Conservation (phyloP, 768 basidiomycete genomes). For the Naematelia encephala region DNA sequence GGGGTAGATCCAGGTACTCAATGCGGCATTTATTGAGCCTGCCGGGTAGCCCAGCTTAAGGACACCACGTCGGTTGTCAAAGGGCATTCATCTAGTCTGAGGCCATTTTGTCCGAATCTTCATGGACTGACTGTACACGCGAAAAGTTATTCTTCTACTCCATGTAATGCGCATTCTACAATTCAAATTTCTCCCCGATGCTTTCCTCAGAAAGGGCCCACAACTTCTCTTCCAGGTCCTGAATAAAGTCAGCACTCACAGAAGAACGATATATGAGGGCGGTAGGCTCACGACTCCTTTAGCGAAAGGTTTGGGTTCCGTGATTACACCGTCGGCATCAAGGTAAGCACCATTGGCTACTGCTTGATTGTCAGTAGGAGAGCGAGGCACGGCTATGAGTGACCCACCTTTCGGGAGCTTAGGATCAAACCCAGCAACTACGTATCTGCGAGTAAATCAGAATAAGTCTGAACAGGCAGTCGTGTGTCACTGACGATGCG, state of each 20-base stretch:
- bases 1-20: no score
- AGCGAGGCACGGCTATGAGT: not conserved
- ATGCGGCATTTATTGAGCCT: no score
- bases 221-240: slow-evolving; percentile 17
- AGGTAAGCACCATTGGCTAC: not conserved
- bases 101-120: no score
- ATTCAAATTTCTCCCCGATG: slow-evolving; percentile 17
- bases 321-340: not conserved
- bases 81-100: no score
- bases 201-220: slow-evolving; percentile 15
- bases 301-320: slow-evolving; percentile 2
- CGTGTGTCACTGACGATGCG: not conserved
- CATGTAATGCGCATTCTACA: not conserved
- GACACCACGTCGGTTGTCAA: no score
- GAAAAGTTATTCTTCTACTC: not conserved
- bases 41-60: no score
- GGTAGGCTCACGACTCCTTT: slow-evolving; percentile 13
- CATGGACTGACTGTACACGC: no score
- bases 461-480: not conserved
- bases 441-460: not conserved
- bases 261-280: no score
- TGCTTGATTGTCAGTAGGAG: slow-evolving; percentile 1
- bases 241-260: not conserved
- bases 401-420: slow-evolving; percentile 8
- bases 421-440: slow-evolving; percentile 11